A percentile compares a stretch with the other conserved stretches of the same genome.
phyloP scores from a whole-genome alignment of 805 yeast genomes.

The Ogataea wickerhamii region DNA sequence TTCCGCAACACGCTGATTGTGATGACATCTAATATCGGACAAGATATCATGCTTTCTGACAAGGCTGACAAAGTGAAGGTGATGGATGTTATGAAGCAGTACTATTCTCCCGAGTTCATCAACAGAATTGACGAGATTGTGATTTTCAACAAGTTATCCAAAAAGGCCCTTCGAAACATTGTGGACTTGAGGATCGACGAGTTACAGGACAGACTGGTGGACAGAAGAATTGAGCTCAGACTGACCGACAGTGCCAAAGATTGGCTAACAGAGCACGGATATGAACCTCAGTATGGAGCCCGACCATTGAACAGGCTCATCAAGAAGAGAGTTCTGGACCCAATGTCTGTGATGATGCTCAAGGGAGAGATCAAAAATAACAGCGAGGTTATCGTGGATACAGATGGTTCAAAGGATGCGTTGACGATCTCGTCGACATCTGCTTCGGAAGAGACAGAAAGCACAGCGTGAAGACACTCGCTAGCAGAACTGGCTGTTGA shows the following conservation, averaged over 20 bases:
- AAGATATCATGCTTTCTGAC: slow-evolving; percentile 76
- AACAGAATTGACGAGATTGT: slow-evolving; percentile 93
- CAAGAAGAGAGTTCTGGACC: slow-evolving; percentile 80
- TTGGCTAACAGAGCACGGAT: slow-evolving; percentile 82
- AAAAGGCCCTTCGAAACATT: slow-evolving; percentile 66
- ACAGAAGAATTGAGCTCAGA: slow-evolving; percentile 63
- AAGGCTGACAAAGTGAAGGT: slow-evolving; percentile 59
- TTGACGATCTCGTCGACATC: slow-evolving; percentile 5
- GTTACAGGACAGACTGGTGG: slow-evolving; percentile 71
- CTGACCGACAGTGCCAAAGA: slow-evolving; percentile 62
- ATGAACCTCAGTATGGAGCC: slow-evolving; percentile 91
- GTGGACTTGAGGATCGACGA: slow-evolving; percentile 83
- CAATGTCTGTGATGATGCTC: slow-evolving; percentile 76
- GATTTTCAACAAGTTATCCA: slow-evolving; percentile 87
- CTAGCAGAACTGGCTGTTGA: no score
- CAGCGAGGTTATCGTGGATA: slow-evolving; percentile 51
- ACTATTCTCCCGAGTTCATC: slow-evolving; percentile 92
- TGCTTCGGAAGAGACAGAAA: no score
- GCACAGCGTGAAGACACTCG: no score
- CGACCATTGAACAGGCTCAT: slow-evolving; percentile 90
- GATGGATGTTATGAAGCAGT: slow-evolving; percentile 59
- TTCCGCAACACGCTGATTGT: slow-evolving; percentile 93
- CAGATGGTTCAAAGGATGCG: slow-evolving; percentile 33
- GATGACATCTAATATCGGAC: slow-evolving; percentile 96
- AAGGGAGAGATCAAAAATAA: slow-evolving; percentile 69